Conservation (phyloP, 345 rosid species). For the Cardamine chenopodiifolia region DNA sequence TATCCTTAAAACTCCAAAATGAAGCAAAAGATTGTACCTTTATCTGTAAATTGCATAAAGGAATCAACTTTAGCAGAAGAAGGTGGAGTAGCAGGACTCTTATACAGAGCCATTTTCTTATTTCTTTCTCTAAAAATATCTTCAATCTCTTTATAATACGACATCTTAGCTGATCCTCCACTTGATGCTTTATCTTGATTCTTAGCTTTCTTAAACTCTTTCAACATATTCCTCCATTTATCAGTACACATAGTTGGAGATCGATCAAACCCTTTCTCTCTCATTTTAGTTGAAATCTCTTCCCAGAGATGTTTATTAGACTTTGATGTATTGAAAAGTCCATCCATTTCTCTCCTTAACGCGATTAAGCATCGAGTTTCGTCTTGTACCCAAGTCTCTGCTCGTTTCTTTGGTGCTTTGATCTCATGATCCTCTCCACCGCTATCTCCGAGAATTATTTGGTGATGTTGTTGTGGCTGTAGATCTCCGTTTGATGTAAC, state of each 20-base stretch:
- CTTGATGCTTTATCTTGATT: conserved; percentile 61
- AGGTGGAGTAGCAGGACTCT: conserved; percentile 46
- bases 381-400: conserved; percentile 97
- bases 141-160: conserved; percentile 88
- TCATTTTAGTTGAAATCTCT: conserved; percentile 82
- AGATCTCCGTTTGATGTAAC: conserved; percentile 58
- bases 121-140: conserved; percentile 79
- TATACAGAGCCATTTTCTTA: conserved; percentile 54
- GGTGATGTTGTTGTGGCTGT: conserved; percentile 46
- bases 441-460: conserved; percentile 74
- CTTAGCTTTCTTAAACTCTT: conserved; percentile 91
- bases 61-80: conserved; percentile 73
- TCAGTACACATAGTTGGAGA: conserved; percentile 98
- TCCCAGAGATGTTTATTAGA: conserved; percentile 98
- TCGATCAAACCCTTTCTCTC: conserved; percentile 92
- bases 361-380: conserved; percentile 80
- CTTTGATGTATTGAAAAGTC: conserved; percentile 85
- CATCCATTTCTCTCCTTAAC: conserved; percentile 76
- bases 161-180: conserved; percentile 76
- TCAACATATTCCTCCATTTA: conserved; percentile 95
- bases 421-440: conserved; percentile 80
- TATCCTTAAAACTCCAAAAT: neutral
- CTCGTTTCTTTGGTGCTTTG: conserved; percentile 87
- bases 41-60: conserved; percentile 86
- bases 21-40: conserved; percentile 50